These are phyloP conservation scores for Elasticomyces elasticus DNA, from an alignment of 495 filamentous ascomycete genomes.

Conservation along the genomic window DNA sequence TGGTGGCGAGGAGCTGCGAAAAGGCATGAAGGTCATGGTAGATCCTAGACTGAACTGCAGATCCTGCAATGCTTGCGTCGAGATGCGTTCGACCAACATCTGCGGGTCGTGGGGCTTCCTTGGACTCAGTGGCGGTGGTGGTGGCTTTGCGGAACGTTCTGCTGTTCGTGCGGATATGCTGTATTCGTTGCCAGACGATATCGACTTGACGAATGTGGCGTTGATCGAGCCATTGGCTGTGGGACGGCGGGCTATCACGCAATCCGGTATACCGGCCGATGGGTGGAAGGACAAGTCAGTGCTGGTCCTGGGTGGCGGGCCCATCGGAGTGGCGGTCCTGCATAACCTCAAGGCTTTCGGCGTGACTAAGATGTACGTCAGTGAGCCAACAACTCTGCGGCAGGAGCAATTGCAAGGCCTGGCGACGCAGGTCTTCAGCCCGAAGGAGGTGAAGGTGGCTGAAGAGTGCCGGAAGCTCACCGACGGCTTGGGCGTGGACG, in stretches of 20 bases:
- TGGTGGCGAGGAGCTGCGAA: constrained; percentile 5
- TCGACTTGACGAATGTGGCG: constrained; percentile 16
- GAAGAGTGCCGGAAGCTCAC: constrained; percentile 22
- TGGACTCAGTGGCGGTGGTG: constrained; percentile 19
- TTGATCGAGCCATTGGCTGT: constrained; percentile 22
- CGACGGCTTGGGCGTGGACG: constrained; percentile 22
- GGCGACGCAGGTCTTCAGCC: constrained; percentile 21
- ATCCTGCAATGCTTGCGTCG: constrained; percentile 12
- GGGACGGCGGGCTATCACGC: constrained; percentile 11
- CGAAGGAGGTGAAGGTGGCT: constrained; percentile 20
- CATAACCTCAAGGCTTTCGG: constrained; percentile 15
- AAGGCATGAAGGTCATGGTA: constrained; percentile 17
- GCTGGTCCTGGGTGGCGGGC: constrained; percentile 21
- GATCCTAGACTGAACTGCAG: constrained; percentile 20
- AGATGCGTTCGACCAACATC: constrained; percentile 2
- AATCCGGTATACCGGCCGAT: neutral
- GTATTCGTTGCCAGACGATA: constrained; percentile 15
- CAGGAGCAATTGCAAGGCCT: constrained; percentile 21
- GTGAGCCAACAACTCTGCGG: constrained; percentile 22
- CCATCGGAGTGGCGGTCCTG: constrained; percentile 19
- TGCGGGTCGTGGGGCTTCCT: constrained; percentile 19
- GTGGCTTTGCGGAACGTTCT: constrained; percentile 18
- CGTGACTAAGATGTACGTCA: constrained; percentile 18
- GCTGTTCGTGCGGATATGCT: constrained; percentile 13
- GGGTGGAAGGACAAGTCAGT: constrained; percentile 7